Conservation (phyloP, 1,284 basidiomycete genomes). For the Uromyces viciae-fabae region DNA sequence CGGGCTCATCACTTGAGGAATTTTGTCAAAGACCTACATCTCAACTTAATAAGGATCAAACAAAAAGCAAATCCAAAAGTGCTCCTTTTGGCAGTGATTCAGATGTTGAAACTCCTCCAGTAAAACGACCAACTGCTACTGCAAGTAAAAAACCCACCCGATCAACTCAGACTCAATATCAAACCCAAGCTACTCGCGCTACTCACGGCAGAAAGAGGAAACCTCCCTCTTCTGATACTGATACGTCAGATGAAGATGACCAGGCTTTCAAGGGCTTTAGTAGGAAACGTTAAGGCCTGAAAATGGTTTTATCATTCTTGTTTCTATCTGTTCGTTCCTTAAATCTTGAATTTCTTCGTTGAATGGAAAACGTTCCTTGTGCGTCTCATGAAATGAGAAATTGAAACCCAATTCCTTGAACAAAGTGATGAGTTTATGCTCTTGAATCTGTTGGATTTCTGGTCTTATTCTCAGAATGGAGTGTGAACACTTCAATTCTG, state of each 20-base stretch:
- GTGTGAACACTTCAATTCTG: too few species aligned
- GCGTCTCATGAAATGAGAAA: too few species aligned
- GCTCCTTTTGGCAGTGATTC: background rate
- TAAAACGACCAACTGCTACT: too few species aligned
- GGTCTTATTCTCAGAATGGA: too few species aligned
- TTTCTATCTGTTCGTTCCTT: too few species aligned
- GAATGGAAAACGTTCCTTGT: too few species aligned
- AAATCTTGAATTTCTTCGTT: too few species aligned
- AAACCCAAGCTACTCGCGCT: background rate
- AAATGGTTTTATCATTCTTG: too few species aligned
- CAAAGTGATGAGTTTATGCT: too few species aligned
- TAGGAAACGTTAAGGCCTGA: background rate
- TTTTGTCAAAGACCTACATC: background rate
- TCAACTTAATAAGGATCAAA: background rate
- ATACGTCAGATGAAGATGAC: slow-evolving; percentile 18
- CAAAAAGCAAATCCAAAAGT: background rate
- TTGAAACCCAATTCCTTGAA: too few species aligned
- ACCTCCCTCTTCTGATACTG: background rate
- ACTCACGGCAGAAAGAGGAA: too few species aligned
- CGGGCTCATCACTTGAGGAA: background rate
- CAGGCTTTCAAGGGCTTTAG: slow-evolving; percentile 35
- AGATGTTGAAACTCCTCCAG: background rate
- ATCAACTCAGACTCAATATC: slow-evolving; percentile 10
- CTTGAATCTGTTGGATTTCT: too few species aligned
- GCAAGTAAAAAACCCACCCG: background rate